Base-by-base conservation (phyloP, 371 early-diverging fungal genomes). In the Circinella minor region DNA sequence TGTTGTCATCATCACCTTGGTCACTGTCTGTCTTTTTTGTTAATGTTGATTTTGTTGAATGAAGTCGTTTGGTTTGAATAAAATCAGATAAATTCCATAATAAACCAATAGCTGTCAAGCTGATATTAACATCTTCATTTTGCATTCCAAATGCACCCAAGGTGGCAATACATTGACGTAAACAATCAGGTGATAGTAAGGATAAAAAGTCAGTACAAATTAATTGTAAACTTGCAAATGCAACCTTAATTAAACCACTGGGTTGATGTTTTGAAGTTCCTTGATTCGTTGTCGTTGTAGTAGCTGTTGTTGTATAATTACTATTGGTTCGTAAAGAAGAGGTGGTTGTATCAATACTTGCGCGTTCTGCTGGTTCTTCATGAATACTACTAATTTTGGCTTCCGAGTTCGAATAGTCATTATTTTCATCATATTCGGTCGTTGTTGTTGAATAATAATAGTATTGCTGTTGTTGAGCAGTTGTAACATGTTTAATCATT, bases 161-260 rank as follows among this genome's bases (percentile, higher is more conserved):
- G 0, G 94, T 91, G 36, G 92, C 88, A 66, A 97, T 94, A 73
- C 96, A 96, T 54, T 90, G 88, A 15, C 89, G 86, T 36, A 99
- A 76, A 65, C 93, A 90, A 11, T 81, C 81, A 3, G 95, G 92
- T 17, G 88, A 84, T 73, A 99, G 78, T 4, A 92, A 82, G 4
- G 94, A 86, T 38, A 99, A 70, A 70, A 97, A 97, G 74, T 99
- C 98, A 5, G 95, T 92, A 77, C 97, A 97, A n/a, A 99, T 94
- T 36, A 99, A 78, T 77, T 98, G 97, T 54, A 98, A 77, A 65
- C 93, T 95, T 4, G 98, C 92, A 70, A 99, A 98, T 4, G 95
- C 97, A 37, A 92, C 84, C 14, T 95, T 90, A 67, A 97, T 91
- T 14, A 98, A 83, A 1, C 89, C 88, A 18, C 81, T 72, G 18